Evolutionary conservation across 2,329 filamentous ascomycete genomes (phyloP), one percentile per base, ranked within the genome.

Genomic region (Fusarium temperatum): DNA sequence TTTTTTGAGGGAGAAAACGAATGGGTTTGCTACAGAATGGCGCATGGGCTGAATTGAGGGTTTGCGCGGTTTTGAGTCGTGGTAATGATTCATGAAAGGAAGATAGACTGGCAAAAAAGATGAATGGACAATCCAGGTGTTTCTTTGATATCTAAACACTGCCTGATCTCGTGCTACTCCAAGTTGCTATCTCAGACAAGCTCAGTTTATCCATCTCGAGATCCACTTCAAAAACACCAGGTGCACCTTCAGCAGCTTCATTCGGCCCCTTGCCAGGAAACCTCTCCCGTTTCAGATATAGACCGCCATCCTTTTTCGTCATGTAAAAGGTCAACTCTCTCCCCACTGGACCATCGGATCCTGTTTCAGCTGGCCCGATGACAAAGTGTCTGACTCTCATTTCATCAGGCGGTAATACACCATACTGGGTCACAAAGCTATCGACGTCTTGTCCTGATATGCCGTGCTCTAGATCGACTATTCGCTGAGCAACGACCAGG

Each of bases 51-150:
- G 32, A 28, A 24, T 36, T 17, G 17, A 11, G 28, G 15, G 24
- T 22, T 15, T 38, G 57, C 30, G 36, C 18, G 18, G 22, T n/a
- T 57, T 28, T 44, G 36, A 48, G 66, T 70, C 38, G 26, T 28
- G 41, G 30, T 70, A 70, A 70, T 54, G 66, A 70, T 70, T 70
- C 64, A 70, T 58, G 51, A 70, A 70, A 58, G 24, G 22, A 68
- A 54, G 54, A 53, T 61, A 55, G 56, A 69, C 50, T 51, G 30
- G 63, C 32, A 32, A 26, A 17, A 42, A 41, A 42, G 24, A 42
- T n/a, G 22, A 65, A 65, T 42, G 30, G 47, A 47, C 35, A 69
- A 57, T 63, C 30, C 41, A 17, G 26, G 48, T 57, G 57, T 63
- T 68, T 63, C 48, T 63, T 39, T 41, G 24, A 26, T 28, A 20